Percentiles rank a stretch among this genome's conserved stretches.
phyloP scores from a whole-genome alignment of 2,329 filamentous ascomycete genomes.

The Rhytidhysteron rufulum region DNA sequence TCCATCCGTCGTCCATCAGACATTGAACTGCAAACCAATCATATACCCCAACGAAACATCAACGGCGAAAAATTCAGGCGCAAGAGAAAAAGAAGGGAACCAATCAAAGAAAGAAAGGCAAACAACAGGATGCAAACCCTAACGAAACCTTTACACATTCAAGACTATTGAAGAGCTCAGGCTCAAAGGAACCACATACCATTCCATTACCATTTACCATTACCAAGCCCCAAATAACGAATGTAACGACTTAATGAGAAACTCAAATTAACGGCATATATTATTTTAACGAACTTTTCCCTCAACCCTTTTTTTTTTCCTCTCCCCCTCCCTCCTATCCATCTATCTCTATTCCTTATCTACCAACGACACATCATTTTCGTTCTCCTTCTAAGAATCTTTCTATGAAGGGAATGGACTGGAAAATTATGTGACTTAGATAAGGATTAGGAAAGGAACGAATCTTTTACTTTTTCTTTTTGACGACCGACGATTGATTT shows the following conservation, averaged over 20 bases:
- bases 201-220: too few species aligned
- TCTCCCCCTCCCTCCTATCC: conserved; percentile 7
- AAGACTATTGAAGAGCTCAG: conserved; percentile 30
- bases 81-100: not conserved
- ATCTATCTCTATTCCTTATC: conserved; percentile 10
- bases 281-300: conserved; percentile 3
- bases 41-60: too few species aligned
- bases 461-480: not conserved
- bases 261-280: conserved; percentile 4
- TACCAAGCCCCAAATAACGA: too few species aligned
- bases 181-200: conserved; percentile 33
- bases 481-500: not conserved
- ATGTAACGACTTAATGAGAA: conserved; percentile 9
- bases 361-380: not conserved
- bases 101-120: conserved; percentile 2
- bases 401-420: too few species aligned
- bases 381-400: too few species aligned
- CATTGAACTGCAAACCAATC: too few species aligned
- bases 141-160: conserved; percentile 13
- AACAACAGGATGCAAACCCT: not conserved
- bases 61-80: not conserved
- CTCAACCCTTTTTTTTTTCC: conserved; percentile 7
- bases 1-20: too few species aligned
- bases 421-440: too few species aligned
- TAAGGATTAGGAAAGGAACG: too few species aligned